A percentile compares a stretch with the other conserved stretches of the same genome.
phyloP scores from a whole-genome alignment of 176 grass and related monocot species.

The Ananas comosus region DNA sequence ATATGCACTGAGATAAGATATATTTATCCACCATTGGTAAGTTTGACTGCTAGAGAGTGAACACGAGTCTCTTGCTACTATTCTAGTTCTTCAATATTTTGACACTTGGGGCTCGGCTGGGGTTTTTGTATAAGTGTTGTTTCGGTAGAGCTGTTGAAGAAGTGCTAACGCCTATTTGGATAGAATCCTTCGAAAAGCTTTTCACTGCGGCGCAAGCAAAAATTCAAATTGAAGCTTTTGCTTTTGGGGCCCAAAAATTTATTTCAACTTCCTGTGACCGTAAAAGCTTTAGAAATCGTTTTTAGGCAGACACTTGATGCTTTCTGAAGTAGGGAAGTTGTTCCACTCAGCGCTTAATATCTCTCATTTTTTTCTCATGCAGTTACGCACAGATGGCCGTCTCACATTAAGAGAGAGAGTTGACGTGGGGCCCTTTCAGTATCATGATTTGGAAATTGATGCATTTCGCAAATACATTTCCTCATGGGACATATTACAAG shows the following conservation, averaged over 20 bases:
- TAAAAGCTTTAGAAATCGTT: no score
- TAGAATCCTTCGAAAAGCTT: no score
- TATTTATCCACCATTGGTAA: slow-evolving; percentile 65
- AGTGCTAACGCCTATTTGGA: no score
- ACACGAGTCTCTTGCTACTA: background rate
- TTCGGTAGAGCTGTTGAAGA: no score
- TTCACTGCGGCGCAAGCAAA: no score
- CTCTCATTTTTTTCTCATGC: slow-evolving; percentile 8
- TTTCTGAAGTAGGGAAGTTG: no score
- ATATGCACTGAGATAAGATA: slow-evolving; percentile 60
- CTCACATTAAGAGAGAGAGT: slow-evolving; percentile 29
- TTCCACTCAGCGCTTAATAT: background rate
- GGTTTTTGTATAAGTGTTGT: no score
- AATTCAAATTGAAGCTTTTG: no score
- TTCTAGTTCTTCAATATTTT: background rate
- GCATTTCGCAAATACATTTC: slow-evolving; percentile 23
- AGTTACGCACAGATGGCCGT: slow-evolving; percentile 30
- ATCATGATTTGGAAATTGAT: slow-evolving; percentile 28
- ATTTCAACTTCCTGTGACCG: no score
- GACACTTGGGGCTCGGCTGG: no score
- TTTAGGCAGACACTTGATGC: no score
- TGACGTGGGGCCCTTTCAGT: background rate
- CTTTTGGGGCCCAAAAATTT: no score
- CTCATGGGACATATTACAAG: slow-evolving; percentile 25
- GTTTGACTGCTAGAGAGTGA: background rate